Evolutionary conservation across 352 stramenopile species (phyloP).

Genomic region (Peronospora belbahrii): DNA sequence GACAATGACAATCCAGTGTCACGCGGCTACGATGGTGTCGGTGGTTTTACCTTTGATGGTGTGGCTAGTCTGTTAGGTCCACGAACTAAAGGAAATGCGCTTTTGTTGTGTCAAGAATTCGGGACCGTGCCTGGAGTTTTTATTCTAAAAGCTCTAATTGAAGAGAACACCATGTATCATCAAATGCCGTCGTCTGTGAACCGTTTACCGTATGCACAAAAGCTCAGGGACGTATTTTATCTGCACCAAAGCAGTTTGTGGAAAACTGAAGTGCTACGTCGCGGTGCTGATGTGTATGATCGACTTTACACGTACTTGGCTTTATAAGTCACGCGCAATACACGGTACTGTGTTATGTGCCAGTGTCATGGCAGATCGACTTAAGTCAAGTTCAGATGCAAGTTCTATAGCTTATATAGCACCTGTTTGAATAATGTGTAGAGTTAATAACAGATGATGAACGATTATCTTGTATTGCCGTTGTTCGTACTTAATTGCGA

Average conservation of each 20-base stretch:
- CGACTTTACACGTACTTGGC: constrained; percentile 27
- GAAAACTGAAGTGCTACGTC: constrained; percentile 48
- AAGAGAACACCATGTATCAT: constrained; percentile 60
- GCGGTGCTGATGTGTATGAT: constrained; percentile 44
- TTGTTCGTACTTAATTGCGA: no score
- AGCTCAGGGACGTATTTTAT: constrained; percentile 73
- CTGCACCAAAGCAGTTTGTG: constrained; percentile 55
- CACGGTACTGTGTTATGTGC: no score
- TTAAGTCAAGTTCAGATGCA: no score
- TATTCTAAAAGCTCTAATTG: constrained; percentile 47
- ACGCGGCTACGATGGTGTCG: constrained; percentile 47
- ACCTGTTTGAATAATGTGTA: no score
- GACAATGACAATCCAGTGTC: constrained; percentile 30
- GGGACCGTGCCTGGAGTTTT: constrained; percentile 52
- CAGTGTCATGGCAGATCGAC: no score
- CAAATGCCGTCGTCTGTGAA: constrained; percentile 26
- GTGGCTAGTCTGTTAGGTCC: constrained; percentile 23
- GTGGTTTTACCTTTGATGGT: constrained; percentile 36
- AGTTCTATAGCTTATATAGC: no score
- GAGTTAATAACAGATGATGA: no score
- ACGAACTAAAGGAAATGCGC: constrained; percentile 16
- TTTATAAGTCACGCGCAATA: constrained; percentile 1
- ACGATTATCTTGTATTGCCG: no score
- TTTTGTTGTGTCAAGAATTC: constrained; percentile 61
- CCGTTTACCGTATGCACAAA: constrained; percentile 49